These are phyloP conservation scores for Boletales sp. DNA, from an alignment of 768 basidiomycete species.

Conservation along the genomic window DNA sequence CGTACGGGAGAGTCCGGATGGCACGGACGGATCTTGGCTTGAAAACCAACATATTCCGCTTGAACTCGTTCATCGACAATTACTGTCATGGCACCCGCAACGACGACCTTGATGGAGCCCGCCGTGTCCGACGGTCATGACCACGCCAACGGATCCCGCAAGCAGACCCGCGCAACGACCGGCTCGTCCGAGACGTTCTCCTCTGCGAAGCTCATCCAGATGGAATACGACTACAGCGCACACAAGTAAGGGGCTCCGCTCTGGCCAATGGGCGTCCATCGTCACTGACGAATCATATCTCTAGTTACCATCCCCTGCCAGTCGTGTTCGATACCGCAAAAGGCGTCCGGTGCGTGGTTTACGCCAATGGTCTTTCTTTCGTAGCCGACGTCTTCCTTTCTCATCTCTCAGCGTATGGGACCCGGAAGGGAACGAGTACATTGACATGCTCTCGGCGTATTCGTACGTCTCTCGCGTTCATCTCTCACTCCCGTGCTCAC, in stretches of 20 bases:
- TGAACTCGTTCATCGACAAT: not conserved
- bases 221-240: slow-evolving; percentile 81
- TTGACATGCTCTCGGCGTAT: slow-evolving; percentile 98
- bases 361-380: slow-evolving; percentile 21
- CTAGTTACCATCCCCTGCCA: slow-evolving; percentile 93
- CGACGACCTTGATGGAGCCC: slow-evolving; percentile 3
- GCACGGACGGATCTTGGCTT: slow-evolving; percentile 20
- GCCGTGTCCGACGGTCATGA: slow-evolving; percentile 14
- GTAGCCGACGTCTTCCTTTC: no score
- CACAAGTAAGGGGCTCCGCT: slow-evolving; percentile 74
- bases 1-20: not conserved
- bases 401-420: slow-evolving; percentile 69
- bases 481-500: slow-evolving; percentile 6
- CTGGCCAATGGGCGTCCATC: no score
- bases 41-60: not conserved
- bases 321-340: slow-evolving; percentile 89
- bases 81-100: slow-evolving; percentile 23
- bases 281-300: slow-evolving; percentile 33
- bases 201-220: slow-evolving; percentile 68
- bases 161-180: slow-evolving; percentile 11
- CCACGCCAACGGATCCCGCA: slow-evolving; percentile 10
- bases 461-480: slow-evolving; percentile 49
- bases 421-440: slow-evolving; percentile 91
- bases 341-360: slow-evolving; percentile 79
- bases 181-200: slow-evolving; percentile 32